Evolutionary conservation across 2,329 filamentous ascomycete genomes (phyloP), one percentile per base, ranked within the genome.

Genomic region (Didymella keratinophila): DNA sequence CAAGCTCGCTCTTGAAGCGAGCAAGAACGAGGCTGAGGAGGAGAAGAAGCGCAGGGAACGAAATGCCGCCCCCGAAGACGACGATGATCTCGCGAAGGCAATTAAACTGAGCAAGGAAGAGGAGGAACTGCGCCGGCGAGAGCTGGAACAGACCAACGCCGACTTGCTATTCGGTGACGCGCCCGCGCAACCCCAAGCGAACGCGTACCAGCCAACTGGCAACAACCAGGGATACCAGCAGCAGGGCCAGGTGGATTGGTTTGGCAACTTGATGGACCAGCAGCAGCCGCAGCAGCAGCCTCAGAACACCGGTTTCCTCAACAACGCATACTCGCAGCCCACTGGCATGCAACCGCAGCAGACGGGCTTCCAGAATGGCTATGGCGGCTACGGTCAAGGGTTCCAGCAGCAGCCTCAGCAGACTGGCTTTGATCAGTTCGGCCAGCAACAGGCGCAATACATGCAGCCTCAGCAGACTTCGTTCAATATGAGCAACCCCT

Each of bases 161-260:
- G 84, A 89, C 46, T 88, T 92, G 20, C 84, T 99, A n/a, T 98
- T 99, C 70, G 93, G 96, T 69, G 91, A 96, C 68, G 82, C 84
- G 25, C 83, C 84, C 7, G 86, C 65, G n/a, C 86, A 89, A 71
- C 76, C 82, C 12, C 86, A 89, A 70, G 76, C 82, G 4, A 80
- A 86, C 52, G 89, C 92, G 69, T 86, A 90, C 34, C 92, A 93
- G 78, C 87, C 86, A 39, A 98, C 93, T 14, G 94, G 93, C 34
- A 93, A 92, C 81, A 98, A 97, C 78, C 93, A 97, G 79, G 94
- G 94, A 45, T 99, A 99, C 73, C 93, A 98, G 80, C 95, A 99
- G 79, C 94, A 97, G 74, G 90, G 90, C 56, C 92, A 92, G 12
- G 95, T 99, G 18, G 95, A 99, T 78, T 98, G 96, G 87, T 95